Base-by-base conservation (phyloP, 495 filamentous ascomycete genomes). In the Neurospora sp. region DNA sequence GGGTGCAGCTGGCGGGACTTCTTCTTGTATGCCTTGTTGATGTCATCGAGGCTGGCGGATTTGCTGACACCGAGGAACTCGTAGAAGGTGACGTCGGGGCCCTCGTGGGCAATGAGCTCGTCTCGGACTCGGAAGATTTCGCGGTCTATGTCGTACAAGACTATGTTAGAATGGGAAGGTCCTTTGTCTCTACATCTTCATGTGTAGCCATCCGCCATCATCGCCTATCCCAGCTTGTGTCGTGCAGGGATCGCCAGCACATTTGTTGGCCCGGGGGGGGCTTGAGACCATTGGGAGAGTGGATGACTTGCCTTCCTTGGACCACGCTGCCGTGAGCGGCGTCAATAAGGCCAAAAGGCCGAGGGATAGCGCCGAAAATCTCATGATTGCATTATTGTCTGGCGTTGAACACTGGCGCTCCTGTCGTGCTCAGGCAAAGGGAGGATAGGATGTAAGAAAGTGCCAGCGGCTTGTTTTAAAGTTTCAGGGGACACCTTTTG, bases 61-160 rank as follows among this genome's bases (percentile, higher is more conserved):
- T 90, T 84, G 38, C 75, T 78, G 69, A 97, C 86, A 76, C 91
- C 94, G 71, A 99, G 83, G 84, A 97, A 96, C 78, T 96, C 92
- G 88, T 99, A 99, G 86, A 98, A 99, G 73, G 93, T 96, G 71
- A 93, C 88, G 73, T 92, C 91, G 70, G 85, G 72, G 38, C 94
- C 96, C 83, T 98, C 94, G 75, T 88, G 78, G 16, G 89, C 83
- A 69, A 88, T 84, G 46, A 99, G 83, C 78, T 98, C 96, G 84
- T 97, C 93, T 75, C 89, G 90, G 72, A 98, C 86, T 72, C 93
- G 90, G 84, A 99, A 99, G 83, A 99, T 98, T 84, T 99, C 96
- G 79, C 95, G 92, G 82, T 99, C 96, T 97, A 78, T 62, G 12
- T 62, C 12, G 54, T 39, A 35, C 48, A 37, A 70, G 72, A 71